Evolutionary conservation across 2,329 filamentous ascomycete species (phyloP).

Genomic region (Penicillium janthinellum): DNA sequence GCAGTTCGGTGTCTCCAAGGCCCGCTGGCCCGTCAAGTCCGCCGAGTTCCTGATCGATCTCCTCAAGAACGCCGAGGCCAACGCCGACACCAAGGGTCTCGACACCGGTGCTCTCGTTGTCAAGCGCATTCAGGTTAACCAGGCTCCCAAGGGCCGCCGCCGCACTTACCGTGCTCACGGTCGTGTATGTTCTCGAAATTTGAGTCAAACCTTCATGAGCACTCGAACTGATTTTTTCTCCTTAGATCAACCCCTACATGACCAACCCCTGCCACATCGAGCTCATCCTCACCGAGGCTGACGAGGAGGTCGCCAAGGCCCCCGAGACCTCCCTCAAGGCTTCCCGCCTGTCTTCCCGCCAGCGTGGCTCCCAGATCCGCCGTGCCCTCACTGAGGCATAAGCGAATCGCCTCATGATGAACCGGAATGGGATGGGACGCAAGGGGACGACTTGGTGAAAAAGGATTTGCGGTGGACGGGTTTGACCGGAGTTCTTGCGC

Average conservation of each 20-base stretch:
- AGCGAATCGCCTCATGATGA: conserved; percentile 29
- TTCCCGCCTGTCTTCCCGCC: conserved; percentile 79
- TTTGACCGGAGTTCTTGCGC: conserved; percentile 41
- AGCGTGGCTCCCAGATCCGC: conserved; percentile 73
- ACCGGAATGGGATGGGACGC: conserved; percentile 15
- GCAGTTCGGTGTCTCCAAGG: conserved; percentile 96
- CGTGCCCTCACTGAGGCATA: conserved; percentile 63
- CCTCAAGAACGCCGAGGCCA: conserved; percentile 96
- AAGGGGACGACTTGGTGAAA: conserved; percentile 33
- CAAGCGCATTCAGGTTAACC: conserved; percentile 99
- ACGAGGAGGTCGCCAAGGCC: conserved; percentile 94
- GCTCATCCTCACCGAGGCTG: conserved; percentile 96
- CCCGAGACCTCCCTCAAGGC: conserved; percentile 56
- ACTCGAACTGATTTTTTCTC: not conserved
- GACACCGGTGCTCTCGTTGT: conserved; percentile 96
- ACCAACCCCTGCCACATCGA: conserved; percentile 99
- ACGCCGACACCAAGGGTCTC: conserved; percentile 94
- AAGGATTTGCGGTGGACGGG: conserved; percentile 32
- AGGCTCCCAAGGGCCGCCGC: conserved; percentile 98
- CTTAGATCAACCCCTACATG: conserved; percentile 99
- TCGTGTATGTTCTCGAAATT: conserved; percentile 72
- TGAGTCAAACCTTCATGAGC: not conserved
- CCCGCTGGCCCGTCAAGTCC: conserved; percentile 99
- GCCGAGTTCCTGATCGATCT: conserved; percentile 97
- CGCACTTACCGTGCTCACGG: conserved; percentile 99